A percentile compares a stretch with the other conserved stretches of the same genome.
These are phyloP conservation scores for Geotrichum citri-aurantii DNA, from an alignment of 1,139 yeast genomes.

Conservation along the genomic window DNA sequence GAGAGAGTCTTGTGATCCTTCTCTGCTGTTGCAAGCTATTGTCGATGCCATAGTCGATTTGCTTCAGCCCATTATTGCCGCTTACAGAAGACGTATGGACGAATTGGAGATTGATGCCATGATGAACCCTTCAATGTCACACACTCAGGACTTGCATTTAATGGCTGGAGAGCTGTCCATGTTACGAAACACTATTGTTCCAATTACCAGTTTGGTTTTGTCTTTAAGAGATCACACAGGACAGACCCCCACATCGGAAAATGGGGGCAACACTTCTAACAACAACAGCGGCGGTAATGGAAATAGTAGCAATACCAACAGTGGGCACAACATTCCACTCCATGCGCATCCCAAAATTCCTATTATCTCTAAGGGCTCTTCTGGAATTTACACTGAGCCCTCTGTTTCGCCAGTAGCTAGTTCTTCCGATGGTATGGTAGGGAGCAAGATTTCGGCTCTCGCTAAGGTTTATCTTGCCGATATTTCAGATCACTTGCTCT, in stretches of 20 bases:
- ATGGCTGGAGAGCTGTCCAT: slow-evolving; percentile 48
- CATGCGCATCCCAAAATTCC: not conserved
- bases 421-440: slow-evolving; percentile 4
- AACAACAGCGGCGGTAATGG: not conserved
- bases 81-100: slow-evolving; percentile 45
- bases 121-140: slow-evolving; percentile 44
- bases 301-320: not conserved
- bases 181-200: slow-evolving; percentile 42
- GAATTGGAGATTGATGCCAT: slow-evolving; percentile 48
- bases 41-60: slow-evolving; percentile 53
- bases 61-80: slow-evolving; percentile 54
- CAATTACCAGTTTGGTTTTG: slow-evolving; percentile 42
- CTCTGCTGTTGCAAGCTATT: slow-evolving; percentile 47
- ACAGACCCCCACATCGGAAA: not conserved
- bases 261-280: not conserved
- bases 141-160: slow-evolving; percentile 47
- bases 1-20: slow-evolving; percentile 46
- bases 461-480: slow-evolving; percentile 46
- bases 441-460: slow-evolving; percentile 33
- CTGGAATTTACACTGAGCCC: not conserved
- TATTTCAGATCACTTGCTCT: slow-evolving; percentile 48
- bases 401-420: not conserved
- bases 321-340: not conserved
- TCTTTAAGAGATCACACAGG: slow-evolving; percentile 40
- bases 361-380: slow-evolving; percentile 1